phyloP scores from a whole-genome alignment of 495 filamentous ascomycete genomes.

The Penicillium maclennaniae region DNA sequence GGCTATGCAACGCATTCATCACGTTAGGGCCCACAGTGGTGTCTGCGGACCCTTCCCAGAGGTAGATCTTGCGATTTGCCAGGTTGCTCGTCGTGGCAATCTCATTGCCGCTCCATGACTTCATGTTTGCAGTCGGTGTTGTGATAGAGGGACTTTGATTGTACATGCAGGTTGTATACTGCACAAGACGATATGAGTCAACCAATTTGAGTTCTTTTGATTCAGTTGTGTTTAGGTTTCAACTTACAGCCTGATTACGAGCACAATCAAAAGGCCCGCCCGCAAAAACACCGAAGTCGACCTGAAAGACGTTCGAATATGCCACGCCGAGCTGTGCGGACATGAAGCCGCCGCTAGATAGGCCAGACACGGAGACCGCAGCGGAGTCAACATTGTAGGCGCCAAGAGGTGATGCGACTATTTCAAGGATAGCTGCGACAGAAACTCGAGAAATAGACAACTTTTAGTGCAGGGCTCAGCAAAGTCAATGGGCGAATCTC shows the following conservation, averaged over 20 bases:
- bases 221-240: neutral
- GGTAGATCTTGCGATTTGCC: constrained; percentile 10
- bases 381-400: constrained; percentile 1
- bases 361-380: constrained; percentile 11
- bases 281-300: constrained; percentile 13
- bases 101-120: constrained; percentile 11
- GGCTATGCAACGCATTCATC: constrained; percentile 7
- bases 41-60: constrained; percentile 10
- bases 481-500: too few species aligned
- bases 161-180: constrained; percentile 11
- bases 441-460: too few species aligned
- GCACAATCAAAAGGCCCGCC: constrained; percentile 14
- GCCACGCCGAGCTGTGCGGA: constrained; percentile 13
- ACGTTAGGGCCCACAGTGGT: constrained; percentile 10
- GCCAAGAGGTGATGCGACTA: neutral
- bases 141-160: constrained; percentile 9
- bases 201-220: neutral
- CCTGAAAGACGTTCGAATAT: constrained; percentile 11
- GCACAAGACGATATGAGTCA: neutral
- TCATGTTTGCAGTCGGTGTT: constrained; percentile 12
- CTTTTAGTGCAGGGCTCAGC: too few species aligned
- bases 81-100: constrained; percentile 6
- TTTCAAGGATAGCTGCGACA: too few species aligned
- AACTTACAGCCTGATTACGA: constrained; percentile 7
- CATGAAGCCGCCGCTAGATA: constrained; percentile 12